A percentile compares a stretch with the other conserved stretches of the same genome.
phyloP scores from a whole-genome alignment of 164 flowering plant genomes.

The Nymphaea thermarum region DNA sequence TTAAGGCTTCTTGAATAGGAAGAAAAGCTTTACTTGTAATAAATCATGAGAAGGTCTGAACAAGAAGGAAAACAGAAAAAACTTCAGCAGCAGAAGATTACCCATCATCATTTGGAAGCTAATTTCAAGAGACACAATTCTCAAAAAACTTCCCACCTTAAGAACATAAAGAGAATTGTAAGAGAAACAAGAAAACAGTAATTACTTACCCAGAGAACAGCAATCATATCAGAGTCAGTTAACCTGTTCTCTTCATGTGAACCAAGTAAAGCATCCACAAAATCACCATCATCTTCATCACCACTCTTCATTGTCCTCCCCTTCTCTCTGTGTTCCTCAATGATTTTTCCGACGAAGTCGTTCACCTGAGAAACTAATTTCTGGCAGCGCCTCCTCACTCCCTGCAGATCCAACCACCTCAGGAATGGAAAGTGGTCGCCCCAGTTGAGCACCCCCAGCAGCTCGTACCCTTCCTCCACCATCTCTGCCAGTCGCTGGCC shows the following conservation, averaged over 20 bases:
- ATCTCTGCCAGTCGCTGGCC: conserved; percentile 21
- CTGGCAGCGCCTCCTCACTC: conserved; percentile 22
- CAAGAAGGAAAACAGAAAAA: not conserved
- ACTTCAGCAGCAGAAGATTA: not conserved
- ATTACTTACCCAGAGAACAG: conserved; percentile 65
- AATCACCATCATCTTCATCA: conserved; percentile 7
- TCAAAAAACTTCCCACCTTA: not conserved
- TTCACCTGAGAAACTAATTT: conserved; percentile 18
- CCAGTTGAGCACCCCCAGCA: conserved; percentile 37
- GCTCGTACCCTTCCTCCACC: conserved; percentile 44
- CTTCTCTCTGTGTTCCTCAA: conserved; percentile 19
- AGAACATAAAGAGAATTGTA: not conserved
- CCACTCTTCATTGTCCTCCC: conserved; percentile 2
- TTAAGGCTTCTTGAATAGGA: not conserved
- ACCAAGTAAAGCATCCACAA: conserved; percentile 22
- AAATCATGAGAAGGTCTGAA: not conserved
- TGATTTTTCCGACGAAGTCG: conserved; percentile 27
- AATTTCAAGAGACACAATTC: not conserved
- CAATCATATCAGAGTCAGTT: conserved; percentile 67
- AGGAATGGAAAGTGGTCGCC: conserved; percentile 31
- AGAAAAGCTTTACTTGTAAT: not conserved
- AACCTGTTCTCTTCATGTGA: conserved; percentile 36
- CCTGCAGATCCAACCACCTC: conserved; percentile 27
- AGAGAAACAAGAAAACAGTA: not conserved
- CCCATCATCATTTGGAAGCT: not conserved